These are phyloP conservation scores for Ploettnerulaceae sp. DNA, from an alignment of 2,329 filamentous ascomycete species.

Conservation along the genomic window DNA sequence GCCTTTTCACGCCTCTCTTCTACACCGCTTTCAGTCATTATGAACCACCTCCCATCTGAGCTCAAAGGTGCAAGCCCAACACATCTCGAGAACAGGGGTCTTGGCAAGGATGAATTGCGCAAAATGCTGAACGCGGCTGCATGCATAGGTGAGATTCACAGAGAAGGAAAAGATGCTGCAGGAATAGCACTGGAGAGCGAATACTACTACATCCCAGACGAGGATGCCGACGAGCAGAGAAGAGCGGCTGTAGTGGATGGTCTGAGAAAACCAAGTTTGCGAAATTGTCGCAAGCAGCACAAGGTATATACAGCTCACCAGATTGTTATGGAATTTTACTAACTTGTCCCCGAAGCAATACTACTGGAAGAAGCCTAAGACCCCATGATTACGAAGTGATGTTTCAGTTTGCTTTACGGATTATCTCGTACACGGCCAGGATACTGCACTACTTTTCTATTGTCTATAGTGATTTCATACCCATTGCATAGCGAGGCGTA, in stretches of 20 bases:
- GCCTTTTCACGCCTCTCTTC: conserved; percentile 91
- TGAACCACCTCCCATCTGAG: conserved; percentile 74
- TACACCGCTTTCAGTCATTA: conserved; percentile 82
- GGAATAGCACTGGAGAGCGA: conserved; percentile 92
- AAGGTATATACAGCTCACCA: conserved; percentile 62
- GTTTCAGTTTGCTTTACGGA: conserved; percentile 1
- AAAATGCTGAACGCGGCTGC: conserved; percentile 66
- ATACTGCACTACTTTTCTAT: conserved; percentile 15
- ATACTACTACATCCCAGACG: conserved; percentile 92
- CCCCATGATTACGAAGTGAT: conserved; percentile 40
- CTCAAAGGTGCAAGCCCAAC: conserved; percentile 41
- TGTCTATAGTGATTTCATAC: conserved; percentile 19
- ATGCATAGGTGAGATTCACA: conserved; percentile 82
- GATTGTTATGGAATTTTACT: conserved; percentile 10
- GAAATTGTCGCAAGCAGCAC: conserved; percentile 90
- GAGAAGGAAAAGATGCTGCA: conserved; percentile 92
- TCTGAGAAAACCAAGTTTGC: conserved; percentile 80
- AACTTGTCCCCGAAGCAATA: conserved; percentile 50
- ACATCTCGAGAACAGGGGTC: conserved; percentile 37
- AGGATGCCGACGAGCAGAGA: conserved; percentile 73
- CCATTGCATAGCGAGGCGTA: conserved; percentile 31
- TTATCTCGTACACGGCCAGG: conserved; percentile 16
- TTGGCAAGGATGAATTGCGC: conserved; percentile 61
- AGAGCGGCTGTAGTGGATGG: conserved; percentile 80
- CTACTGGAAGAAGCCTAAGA: conserved; percentile 62